These are phyloP conservation scores for Microbotryomycetes sp. DNA, from an alignment of 1,284 basidiomycete genomes.

Conservation along the genomic window DNA sequence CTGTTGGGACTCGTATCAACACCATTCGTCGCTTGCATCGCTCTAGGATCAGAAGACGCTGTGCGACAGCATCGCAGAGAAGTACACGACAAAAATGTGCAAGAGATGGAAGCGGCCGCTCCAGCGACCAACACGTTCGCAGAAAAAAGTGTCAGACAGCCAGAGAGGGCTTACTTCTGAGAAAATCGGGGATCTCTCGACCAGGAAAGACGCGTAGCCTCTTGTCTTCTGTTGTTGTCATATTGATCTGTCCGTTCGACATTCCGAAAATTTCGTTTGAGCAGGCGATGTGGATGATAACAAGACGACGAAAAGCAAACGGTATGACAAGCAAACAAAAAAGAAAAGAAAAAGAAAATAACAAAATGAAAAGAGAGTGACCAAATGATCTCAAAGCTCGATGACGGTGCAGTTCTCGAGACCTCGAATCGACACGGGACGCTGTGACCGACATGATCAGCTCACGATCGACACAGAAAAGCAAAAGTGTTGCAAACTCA, in stretches of 20 bases:
- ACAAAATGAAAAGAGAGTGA: background rate
- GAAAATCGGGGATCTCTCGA: no score
- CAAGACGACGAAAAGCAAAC: no score
- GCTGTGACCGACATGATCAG: background rate
- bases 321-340: background rate
- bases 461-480: no score
- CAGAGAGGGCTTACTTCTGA: background rate
- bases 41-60: constrained; percentile 30
- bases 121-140: constrained; percentile 16
- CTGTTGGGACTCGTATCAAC: constrained; percentile 27
- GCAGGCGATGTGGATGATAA: no score
- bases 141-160: constrained; percentile 15
- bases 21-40: constrained; percentile 29
- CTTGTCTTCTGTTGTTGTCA: no score
- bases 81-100: constrained; percentile 18
- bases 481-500: background rate
- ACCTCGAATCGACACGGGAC: constrained; percentile 5
- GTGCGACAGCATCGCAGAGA: constrained; percentile 25
- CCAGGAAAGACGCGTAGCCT: no score
- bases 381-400: background rate
- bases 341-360: background rate
- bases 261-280: no score
- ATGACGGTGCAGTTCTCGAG: constrained; percentile 5
- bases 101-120: constrained; percentile 22
- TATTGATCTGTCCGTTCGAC: no score